Base-by-base conservation (phyloP, 768 basidiomycete species). In the Porphyrellus cyaneotinctus region DNA sequence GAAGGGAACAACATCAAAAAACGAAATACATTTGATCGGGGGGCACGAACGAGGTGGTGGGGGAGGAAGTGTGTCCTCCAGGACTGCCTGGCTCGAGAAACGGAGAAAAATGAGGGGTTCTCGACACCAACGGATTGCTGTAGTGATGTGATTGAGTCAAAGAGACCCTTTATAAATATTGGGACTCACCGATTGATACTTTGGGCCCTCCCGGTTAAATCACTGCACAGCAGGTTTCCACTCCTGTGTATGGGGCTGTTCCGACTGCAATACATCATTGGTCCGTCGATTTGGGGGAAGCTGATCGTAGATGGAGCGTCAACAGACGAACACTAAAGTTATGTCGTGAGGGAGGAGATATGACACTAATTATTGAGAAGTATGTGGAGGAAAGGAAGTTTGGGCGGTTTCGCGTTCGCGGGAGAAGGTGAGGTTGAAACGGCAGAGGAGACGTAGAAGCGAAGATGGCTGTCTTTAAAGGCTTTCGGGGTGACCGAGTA, bases 211-310 rank as follows among this genome's bases (percentile, higher is more conserved):
- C 45, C 24, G 37, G 46, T 47, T 41, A 52, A 31, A 45, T 54
- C 20, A 39, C 4, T 13, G 20, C 52, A 62, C 60, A 64, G 59
- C 63, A 67, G 9, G 13, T 30, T 38, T 30, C 12, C 20, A 24
- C n/a, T 65, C 38, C 64, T 64, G 65, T 65, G 48, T 4, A 8
- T 1, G 12, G 30, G 53, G 63, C 54, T 62, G 49, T 67, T 44
- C 58, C n/a, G 17, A 6, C 1, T 23, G 4, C 6, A 15, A 6
- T 31, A 17, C 58, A 60, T 59, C 2, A 42, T 48, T 49, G 41
- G 51, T 31, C 22, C 31, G 30, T 37, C 44, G 54, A 37, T 13
- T 15, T 35, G 46, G 41, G 32, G 35, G 15, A n/a, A 36, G 20
- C 10, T 26, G 13, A 18, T 41, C 17, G 20, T 17, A 37, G 31